These are phyloP conservation scores for Leccinum laetum DNA, from an alignment of 1,284 basidiomycete species.

Conservation along the genomic window DNA sequence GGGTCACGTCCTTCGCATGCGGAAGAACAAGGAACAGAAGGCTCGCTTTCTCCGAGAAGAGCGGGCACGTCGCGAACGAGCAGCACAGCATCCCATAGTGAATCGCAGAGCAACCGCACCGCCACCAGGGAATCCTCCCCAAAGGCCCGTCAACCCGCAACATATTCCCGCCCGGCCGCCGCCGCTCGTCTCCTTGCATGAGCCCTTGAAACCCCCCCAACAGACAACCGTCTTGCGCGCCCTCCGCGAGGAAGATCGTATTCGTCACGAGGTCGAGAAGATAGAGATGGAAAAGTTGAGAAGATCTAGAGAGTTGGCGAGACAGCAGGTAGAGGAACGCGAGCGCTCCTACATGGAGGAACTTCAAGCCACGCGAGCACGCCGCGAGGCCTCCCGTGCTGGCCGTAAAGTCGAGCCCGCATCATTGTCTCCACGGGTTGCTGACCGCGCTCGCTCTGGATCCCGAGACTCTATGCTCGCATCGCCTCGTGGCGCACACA, in stretches of 20 bases:
- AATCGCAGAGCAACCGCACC: conserved; percentile 33
- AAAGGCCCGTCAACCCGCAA: conserved; percentile 18
- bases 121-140: conserved; percentile 13
- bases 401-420: conserved; percentile 34
- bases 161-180: conserved; percentile 20
- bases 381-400: conserved; percentile 57
- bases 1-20: conserved; percentile 63
- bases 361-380: conserved; percentile 55
- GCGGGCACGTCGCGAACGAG: conserved; percentile 48
- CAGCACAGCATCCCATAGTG: conserved; percentile 31
- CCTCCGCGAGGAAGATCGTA: conserved; percentile 46
- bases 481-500: conserved; percentile 35
- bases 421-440: conserved; percentile 28
- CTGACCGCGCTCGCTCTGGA: conserved; percentile 45
- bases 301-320: conserved; percentile 55
- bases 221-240: conserved; percentile 8
- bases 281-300: conserved; percentile 55
- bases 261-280: conserved; percentile 48
- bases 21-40: conserved; percentile 72
- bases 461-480: conserved; percentile 35
- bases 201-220: conserved; percentile 11
- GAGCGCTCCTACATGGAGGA: conserved; percentile 58
- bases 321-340: conserved; percentile 53
- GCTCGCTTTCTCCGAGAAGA: conserved; percentile 64
- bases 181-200: conserved; percentile 21